Evolutionary conservation across 2,329 filamentous ascomycete genomes (phyloP).

Genomic region (Laburnicola sp.): DNA sequence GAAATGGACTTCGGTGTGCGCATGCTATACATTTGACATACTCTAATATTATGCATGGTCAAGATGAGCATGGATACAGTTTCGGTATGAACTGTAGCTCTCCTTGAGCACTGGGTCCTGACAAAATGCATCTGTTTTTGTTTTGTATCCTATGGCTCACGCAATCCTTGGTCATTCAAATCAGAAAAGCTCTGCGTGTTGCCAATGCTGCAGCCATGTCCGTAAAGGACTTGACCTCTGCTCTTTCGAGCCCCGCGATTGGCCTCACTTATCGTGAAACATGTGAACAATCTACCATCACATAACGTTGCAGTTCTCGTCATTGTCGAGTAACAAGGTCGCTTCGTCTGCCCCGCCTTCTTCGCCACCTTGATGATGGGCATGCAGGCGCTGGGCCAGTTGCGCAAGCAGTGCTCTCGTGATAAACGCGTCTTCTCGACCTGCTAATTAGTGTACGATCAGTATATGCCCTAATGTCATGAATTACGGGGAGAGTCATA

Average conservation of each 20-base stretch:
- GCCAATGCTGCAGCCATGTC: too few relatives aligned
- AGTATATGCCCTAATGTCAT: conserved; percentile 57
- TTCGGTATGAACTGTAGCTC: too few relatives aligned
- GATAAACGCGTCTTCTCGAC: conserved; percentile 12
- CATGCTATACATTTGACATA: background rate
- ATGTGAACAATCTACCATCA: conserved; percentile 9
- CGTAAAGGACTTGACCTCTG: too few relatives aligned
- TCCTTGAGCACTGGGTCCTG: too few relatives aligned
- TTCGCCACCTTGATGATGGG: conserved; percentile 24
- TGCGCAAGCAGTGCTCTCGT: conserved; percentile 42
- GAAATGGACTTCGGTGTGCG: background rate
- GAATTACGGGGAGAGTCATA: conserved; percentile 54
- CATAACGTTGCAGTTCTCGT: conserved; percentile 39
- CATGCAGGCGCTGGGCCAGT: conserved; percentile 38
- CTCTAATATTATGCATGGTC: background rate
- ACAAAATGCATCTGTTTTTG: too few relatives aligned
- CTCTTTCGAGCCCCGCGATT: background rate
- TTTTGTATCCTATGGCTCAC: too few relatives aligned
- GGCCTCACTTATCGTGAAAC: background rate
- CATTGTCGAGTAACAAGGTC: conserved; percentile 31
- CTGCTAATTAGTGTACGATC: background rate
- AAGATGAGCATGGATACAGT: background rate
- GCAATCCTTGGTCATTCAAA: too few relatives aligned
- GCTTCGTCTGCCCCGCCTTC: conserved; percentile 27
- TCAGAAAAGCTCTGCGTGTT: too few relatives aligned